A percentile compares a stretch with the other conserved stretches of the same genome.
phyloP scores from a whole-genome alignment of 768 basidiomycete species.

The Hypholoma fasciculare region DNA sequence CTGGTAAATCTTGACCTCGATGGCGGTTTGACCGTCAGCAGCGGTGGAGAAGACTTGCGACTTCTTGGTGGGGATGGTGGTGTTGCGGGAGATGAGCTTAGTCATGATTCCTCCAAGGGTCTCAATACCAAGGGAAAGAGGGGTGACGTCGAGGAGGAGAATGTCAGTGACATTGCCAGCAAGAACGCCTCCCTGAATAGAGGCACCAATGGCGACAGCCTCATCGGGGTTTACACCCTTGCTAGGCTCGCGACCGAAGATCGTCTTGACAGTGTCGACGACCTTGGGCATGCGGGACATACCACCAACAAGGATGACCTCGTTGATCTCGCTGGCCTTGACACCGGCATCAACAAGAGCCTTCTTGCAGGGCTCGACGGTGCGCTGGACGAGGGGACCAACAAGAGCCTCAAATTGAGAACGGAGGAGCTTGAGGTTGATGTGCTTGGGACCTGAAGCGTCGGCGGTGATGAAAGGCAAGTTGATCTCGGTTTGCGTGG shows the following conservation, averaged over 20 bases:
- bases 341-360: conserved; percentile 92
- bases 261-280: conserved; percentile 85
- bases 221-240: conserved; percentile 99
- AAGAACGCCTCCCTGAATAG: conserved; percentile 97
- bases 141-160: conserved; percentile 93
- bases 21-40: conserved; percentile 98
- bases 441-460: conserved; percentile 93
- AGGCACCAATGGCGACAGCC: conserved; percentile 97
- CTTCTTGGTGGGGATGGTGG: conserved; percentile 99
- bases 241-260: conserved; percentile 95
- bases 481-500: conserved; percentile 95
- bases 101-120: conserved; percentile 99
- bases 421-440: conserved; percentile 88
- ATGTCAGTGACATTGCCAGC: conserved; percentile 97
- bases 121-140: conserved; percentile 93
- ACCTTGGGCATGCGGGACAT: conserved; percentile 99
- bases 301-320: conserved; percentile 97
- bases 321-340: conserved; percentile 90
- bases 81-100: conserved; percentile 96
- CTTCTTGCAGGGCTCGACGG: conserved; percentile 96
- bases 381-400: conserved; percentile 78
- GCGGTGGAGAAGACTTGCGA: conserved; percentile 98
- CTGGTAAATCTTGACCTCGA: conserved; percentile 99
- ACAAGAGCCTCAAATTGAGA: conserved; percentile 91
- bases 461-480: conserved; percentile 98